These are phyloP conservation scores for Coemansia sp. DNA, from an alignment of 192 early-diverging fungal genomes.

Conservation along the genomic window DNA sequence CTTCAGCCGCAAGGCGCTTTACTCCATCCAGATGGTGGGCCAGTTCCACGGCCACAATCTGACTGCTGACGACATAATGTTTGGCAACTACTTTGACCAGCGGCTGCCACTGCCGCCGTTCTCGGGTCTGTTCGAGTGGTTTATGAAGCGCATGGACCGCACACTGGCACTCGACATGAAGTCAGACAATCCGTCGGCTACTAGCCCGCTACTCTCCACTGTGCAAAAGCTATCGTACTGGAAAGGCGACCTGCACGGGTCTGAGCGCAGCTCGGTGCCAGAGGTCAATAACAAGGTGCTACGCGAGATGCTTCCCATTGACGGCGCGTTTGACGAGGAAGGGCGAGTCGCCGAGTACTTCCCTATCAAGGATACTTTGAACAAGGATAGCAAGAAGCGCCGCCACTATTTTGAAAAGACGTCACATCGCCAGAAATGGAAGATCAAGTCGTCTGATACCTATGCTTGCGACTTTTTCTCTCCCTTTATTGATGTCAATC, in stretches of 20 bases:
- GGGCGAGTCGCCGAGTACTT: conserved; percentile 56
- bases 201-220: conserved; percentile 51
- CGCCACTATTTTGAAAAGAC: conserved; percentile 53
- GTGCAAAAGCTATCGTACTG: conserved; percentile 58
- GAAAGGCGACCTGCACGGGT: conserved; percentile 48
- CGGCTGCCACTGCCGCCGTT: conserved; percentile 54
- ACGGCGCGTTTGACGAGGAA: conserved; percentile 46
- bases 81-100: conserved; percentile 58
- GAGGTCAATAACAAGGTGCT: conserved; percentile 56
- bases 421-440: conserved; percentile 49
- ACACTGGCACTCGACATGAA: conserved; percentile 56
- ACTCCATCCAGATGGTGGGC: conserved; percentile 57
- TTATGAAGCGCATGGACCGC: conserved; percentile 59
- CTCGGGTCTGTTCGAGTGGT: conserved; percentile 57
- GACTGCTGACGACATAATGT: conserved; percentile 56
- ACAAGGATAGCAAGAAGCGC: conserved; percentile 57
- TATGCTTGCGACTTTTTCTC: conserved; percentile 58
- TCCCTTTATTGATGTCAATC: conserved; percentile 57
- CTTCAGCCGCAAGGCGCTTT: conserved; percentile 55
- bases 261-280: conserved; percentile 30
- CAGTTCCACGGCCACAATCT: conserved; percentile 39
- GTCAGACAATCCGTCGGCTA: conserved; percentile 53
- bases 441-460: conserved; percentile 40
- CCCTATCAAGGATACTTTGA: conserved; percentile 47
- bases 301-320: conserved; percentile 51